A percentile compares a stretch with the other conserved stretches of the same genome.
Evolutionary conservation across 768 basidiomycete genomes (phyloP).

Genomic region (Kwoniella sp.): DNA sequence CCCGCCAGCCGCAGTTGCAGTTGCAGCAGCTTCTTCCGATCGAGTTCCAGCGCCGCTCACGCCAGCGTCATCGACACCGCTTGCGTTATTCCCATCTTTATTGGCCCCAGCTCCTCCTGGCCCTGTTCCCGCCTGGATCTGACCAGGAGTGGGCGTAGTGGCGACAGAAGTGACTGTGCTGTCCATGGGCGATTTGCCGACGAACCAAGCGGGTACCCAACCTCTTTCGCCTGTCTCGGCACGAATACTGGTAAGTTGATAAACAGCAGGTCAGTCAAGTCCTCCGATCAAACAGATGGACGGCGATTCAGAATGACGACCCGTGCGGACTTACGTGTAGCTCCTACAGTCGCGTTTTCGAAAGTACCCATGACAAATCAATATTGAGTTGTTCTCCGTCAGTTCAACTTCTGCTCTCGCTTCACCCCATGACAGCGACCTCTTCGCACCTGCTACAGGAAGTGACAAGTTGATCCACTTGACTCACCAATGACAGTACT

Average conservation of each 20-base stretch:
- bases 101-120: background rate
- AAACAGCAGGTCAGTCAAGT: constrained; percentile 8
- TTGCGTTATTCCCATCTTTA: background rate
- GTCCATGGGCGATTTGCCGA: constrained; percentile 66
- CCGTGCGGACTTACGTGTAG: too few species aligned
- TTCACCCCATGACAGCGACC: background rate
- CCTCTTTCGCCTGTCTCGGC: constrained; percentile 90
- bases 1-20: too few species aligned
- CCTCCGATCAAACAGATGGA: background rate
- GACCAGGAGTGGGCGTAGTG: constrained; percentile 17
- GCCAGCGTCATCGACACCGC: background rate
- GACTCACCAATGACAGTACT: constrained; percentile 89
- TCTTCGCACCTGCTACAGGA: too few species aligned
- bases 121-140: background rate
- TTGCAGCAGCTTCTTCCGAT: too few species aligned
- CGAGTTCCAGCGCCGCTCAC: too few species aligned
- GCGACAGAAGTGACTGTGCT: constrained; percentile 1
- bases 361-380: too few species aligned
- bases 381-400: too few species aligned
- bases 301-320: too few species aligned
- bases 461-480: background rate
- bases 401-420: too few species aligned
- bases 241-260: constrained; percentile 67
- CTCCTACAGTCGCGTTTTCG: too few species aligned
- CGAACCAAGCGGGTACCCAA: constrained; percentile 99